Conservation (phyloP, 2,329 filamentous ascomycete genomes). For the Scytalidium sp. region DNA sequence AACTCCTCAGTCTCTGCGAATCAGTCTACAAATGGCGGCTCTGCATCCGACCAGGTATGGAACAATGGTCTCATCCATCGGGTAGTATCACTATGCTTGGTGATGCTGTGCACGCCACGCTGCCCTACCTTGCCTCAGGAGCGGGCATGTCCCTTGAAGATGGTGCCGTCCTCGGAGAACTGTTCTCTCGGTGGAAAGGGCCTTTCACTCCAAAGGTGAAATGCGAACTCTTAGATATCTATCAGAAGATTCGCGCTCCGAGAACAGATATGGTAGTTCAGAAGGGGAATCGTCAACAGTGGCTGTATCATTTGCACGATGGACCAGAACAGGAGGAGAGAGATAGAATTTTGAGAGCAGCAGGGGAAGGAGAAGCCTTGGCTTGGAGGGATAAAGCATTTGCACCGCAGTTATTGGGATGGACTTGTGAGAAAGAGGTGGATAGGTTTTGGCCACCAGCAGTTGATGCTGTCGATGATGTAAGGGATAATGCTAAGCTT, state of each 20-base stretch:
- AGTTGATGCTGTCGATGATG: neutral
- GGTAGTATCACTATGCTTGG: constrained; percentile 58
- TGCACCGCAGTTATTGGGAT: constrained; percentile 33
- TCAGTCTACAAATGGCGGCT: constrained; percentile 60
- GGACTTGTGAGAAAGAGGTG: constrained; percentile 35
- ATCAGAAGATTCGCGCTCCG: constrained; percentile 54
- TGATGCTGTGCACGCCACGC: constrained; percentile 61
- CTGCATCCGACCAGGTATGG: constrained; percentile 51
- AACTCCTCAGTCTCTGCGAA: constrained; percentile 53
- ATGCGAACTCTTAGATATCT: constrained; percentile 38
- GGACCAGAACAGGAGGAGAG: constrained; percentile 56
- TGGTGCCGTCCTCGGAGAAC: constrained; percentile 53
- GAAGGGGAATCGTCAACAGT: constrained; percentile 58
- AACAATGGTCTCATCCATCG: constrained; percentile 54
- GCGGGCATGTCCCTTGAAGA: constrained; percentile 62
- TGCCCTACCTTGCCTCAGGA: constrained; percentile 57
- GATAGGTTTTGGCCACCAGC: constrained; percentile 1
- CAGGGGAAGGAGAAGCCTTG: constrained; percentile 36
- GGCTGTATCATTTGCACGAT: constrained; percentile 52
- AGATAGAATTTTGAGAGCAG: constrained; percentile 41
- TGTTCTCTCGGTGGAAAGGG: constrained; percentile 37
- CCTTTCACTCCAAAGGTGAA: constrained; percentile 25
- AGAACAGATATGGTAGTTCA: constrained; percentile 59
- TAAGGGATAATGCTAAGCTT: neutral
- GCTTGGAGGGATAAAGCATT: constrained; percentile 37